These are phyloP conservation scores for Fusarium pilosicola DNA, from an alignment of 2,329 filamentous ascomycete species.

Conservation along the genomic window DNA sequence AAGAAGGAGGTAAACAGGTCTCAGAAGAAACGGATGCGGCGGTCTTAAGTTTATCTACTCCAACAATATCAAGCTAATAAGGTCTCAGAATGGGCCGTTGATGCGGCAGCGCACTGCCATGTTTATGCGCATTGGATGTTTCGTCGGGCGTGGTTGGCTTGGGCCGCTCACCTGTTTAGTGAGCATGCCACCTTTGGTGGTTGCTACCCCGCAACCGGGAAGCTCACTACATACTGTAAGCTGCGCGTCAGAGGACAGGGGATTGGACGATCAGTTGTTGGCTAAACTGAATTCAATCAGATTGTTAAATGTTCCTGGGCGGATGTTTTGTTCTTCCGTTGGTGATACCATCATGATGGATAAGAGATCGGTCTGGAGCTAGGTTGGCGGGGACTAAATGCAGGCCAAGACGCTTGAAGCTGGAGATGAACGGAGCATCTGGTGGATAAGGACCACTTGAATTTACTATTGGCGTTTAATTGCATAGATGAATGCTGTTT, in stretches of 20 bases:
- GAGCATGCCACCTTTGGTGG: conserved; percentile 24
- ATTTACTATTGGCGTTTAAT: not conserved
- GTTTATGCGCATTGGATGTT: conserved; percentile 40
- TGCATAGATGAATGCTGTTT: conserved; percentile 10
- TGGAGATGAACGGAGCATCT: conserved; percentile 12
- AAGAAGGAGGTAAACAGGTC: conserved; percentile 22
- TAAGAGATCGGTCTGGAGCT: conserved; percentile 25
- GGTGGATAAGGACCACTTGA: conserved; percentile 12
- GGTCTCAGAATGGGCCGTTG: conserved; percentile 42
- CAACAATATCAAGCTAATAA: conserved; percentile 35
- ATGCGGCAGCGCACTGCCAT: conserved; percentile 42
- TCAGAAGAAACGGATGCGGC: conserved; percentile 27
- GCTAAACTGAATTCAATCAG: not conserved
- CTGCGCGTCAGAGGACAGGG: conserved; percentile 40
- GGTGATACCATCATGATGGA: not conserved
- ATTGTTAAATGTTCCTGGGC: conserved; percentile 13
- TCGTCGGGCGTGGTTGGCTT: conserved; percentile 27
- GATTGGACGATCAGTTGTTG: conserved; percentile 34
- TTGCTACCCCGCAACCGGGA: conserved; percentile 44
- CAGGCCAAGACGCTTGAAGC: conserved; percentile 38
- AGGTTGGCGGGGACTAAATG: conserved; percentile 41
- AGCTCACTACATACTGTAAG: conserved; percentile 13
- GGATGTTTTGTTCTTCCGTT: conserved; percentile 10
- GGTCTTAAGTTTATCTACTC: conserved; percentile 38
- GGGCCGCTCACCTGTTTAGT: conserved; percentile 4